A percentile compares a stretch with the other conserved stretches of the same genome.
These are phyloP conservation scores for Aspergillus kassunensis DNA, from an alignment of 495 filamentous ascomycete species.

Conservation along the genomic window DNA sequence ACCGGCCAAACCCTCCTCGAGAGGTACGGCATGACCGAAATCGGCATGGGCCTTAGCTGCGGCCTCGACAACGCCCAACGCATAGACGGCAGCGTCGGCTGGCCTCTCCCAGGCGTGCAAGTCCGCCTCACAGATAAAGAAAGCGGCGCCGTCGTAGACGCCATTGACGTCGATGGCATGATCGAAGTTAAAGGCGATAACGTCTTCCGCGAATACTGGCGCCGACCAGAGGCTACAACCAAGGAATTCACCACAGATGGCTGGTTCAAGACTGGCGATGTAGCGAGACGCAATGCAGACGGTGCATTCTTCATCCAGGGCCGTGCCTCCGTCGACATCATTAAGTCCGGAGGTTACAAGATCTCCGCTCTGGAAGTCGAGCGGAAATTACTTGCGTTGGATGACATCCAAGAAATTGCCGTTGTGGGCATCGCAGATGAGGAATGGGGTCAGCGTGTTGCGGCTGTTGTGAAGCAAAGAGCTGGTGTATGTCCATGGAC, in stretches of 20 bases:
- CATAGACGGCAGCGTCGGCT: constrained; percentile 45
- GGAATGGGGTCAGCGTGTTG: constrained; percentile 46
- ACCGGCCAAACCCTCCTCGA: constrained; percentile 41
- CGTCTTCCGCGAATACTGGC: constrained; percentile 45
- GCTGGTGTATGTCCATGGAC: constrained; percentile 28
- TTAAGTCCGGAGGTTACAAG: constrained; percentile 47
- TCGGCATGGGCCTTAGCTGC: constrained; percentile 46
- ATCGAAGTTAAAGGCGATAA: constrained; percentile 44
- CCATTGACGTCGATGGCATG: constrained; percentile 39
- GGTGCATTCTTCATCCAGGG: constrained; percentile 46
- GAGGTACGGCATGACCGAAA: constrained; percentile 47
- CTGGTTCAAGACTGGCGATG: constrained; percentile 49
- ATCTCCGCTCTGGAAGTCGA: constrained; percentile 45
- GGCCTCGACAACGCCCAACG: constrained; percentile 34
- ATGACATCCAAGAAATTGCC: constrained; percentile 37
- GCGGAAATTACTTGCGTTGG: constrained; percentile 37
- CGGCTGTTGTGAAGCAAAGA: constrained; percentile 40
- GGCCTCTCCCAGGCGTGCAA: constrained; percentile 41
- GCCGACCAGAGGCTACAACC: constrained; percentile 37
- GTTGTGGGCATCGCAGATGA: constrained; percentile 41
- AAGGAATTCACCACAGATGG: constrained; percentile 43
- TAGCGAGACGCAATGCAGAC: constrained; percentile 33
- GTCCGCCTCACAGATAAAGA: constrained; percentile 41
- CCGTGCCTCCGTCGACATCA: constrained; percentile 42
- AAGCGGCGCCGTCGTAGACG: constrained; percentile 30